Evolutionary conservation across 1,284 basidiomycete species (phyloP).

Genomic region (Chalciporus sp.): DNA sequence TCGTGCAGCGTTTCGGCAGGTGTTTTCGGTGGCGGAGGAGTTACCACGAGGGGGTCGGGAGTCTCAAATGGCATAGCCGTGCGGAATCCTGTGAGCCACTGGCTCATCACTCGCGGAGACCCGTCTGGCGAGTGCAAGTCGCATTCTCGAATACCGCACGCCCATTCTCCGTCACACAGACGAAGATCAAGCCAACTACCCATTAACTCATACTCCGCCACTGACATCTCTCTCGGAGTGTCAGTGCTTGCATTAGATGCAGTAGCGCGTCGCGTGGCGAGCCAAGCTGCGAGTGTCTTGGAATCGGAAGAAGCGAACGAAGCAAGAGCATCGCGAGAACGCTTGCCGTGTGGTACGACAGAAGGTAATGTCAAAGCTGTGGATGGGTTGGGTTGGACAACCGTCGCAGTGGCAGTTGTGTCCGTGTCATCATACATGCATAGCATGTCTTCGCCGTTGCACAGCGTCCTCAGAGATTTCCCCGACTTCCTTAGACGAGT

Average conservation of each 20-base stretch:
- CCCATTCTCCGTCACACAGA: slow-evolving; percentile 25
- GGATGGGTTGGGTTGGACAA: background rate
- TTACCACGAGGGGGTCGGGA: slow-evolving; percentile 15
- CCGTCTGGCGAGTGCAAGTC: slow-evolving; percentile 30
- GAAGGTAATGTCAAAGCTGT: slow-evolving; percentile 5
- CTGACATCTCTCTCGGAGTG: slow-evolving; percentile 34
- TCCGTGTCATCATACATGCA: slow-evolving; percentile 10
- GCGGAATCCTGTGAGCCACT: slow-evolving; percentile 17
- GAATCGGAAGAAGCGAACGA: slow-evolving; percentile 38
- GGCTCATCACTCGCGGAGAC: slow-evolving; percentile 18
- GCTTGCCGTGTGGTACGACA: background rate
- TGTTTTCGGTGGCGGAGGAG: slow-evolving; percentile 2
- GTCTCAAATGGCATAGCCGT: slow-evolving; percentile 31
- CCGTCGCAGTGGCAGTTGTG: background rate
- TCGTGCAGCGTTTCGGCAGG: slow-evolving; percentile 10
- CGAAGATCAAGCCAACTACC: slow-evolving; percentile 48
- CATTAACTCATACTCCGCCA: slow-evolving; percentile 48
- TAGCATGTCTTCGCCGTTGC: slow-evolving; percentile 13
- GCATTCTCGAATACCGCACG: slow-evolving; percentile 33
- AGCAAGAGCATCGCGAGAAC: slow-evolving; percentile 20
- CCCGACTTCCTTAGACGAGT: slow-evolving; percentile 19
- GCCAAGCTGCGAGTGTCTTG: slow-evolving; percentile 42
- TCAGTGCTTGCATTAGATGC: slow-evolving; percentile 24
- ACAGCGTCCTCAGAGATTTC: slow-evolving; percentile 10
- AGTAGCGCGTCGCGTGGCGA: slow-evolving; percentile 35